Evolutionary conservation across 2,329 filamentous ascomycete genomes (phyloP).

Genomic region (Nemania serpens): DNA sequence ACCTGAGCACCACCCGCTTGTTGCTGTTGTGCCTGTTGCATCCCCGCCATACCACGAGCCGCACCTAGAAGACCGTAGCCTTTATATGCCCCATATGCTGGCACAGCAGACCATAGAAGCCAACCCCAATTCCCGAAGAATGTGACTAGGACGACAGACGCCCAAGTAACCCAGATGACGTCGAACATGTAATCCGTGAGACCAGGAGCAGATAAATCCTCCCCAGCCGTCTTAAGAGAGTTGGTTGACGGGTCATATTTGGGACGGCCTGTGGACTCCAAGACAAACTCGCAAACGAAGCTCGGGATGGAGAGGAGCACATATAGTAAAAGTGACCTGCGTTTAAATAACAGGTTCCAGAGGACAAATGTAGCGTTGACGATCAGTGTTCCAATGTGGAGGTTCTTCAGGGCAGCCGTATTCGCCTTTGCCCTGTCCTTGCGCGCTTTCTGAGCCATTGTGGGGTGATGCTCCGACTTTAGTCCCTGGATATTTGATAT

Average conservation of each 20-base stretch:
- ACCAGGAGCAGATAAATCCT: conserved; percentile 85
- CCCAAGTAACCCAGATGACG: conserved; percentile 92
- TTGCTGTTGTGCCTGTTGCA: conserved; percentile 45
- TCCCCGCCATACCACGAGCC: conserved; percentile 58
- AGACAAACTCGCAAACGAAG: conserved; percentile 79
- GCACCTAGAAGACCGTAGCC: conserved; percentile 58
- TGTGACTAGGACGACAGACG: conserved; percentile 70
- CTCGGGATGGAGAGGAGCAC: conserved; percentile 73
- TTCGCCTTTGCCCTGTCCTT: conserved; percentile 78
- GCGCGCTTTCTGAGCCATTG: conserved; percentile 67
- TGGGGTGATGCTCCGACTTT: conserved; percentile 5
- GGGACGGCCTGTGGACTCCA: conserved; percentile 84
- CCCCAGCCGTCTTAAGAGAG: conserved; percentile 75
- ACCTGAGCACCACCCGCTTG: conserved; percentile 40
- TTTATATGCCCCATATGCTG: conserved; percentile 60
- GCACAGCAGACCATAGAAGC: conserved; percentile 60
- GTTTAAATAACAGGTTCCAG: conserved; percentile 68
- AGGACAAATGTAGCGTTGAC: conserved; percentile 78
- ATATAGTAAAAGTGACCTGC: conserved; percentile 71
- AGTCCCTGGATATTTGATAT: neutral
- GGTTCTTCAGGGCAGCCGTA: conserved; percentile 73
- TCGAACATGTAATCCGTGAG: conserved; percentile 99
- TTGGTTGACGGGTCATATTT: conserved; percentile 66
- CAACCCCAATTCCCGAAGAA: conserved; percentile 79
- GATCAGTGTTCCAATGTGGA: conserved; percentile 74